Evolutionary conservation across 305 asterid species (phyloP), one percentile per base, ranked within the genome.

Genomic region (Striga hermonthica): DNA sequence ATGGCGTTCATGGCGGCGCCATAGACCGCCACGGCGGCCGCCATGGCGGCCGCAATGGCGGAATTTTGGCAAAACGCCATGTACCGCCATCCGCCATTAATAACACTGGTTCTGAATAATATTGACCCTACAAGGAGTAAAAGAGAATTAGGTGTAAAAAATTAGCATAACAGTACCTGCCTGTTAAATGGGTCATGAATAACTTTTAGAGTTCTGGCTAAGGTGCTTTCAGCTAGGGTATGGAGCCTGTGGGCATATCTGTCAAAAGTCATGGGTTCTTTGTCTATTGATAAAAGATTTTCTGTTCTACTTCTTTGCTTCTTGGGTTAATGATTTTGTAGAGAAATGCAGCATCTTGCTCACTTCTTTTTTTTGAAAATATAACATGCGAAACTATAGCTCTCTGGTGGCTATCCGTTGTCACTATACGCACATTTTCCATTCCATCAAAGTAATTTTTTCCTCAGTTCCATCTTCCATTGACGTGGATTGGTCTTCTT

Each of bases 401-500:
- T 22, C 64, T 54, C 50, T 44, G 57, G 68, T 70, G 45, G n/a
- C n/a, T n/a, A n/a, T n/a, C n/a, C n/a, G n/a, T n/a, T n/a, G n/a
- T n/a, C n/a, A n/a, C n/a, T n/a, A n/a, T n/a, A n/a, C n/a, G n/a
- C n/a, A n/a, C n/a, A n/a, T n/a, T n/a, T n/a, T n/a, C n/a, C n/a
- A n/a, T n/a, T n/a, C n/a, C n/a, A n/a, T n/a, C n/a, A n/a, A n/a
- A n/a, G n/a, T n/a, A n/a, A n/a, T n/a, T n/a, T n/a, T n/a, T n/a
- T n/a, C n/a, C n/a, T n/a, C n/a, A n/a, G n/a, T n/a, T n/a, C n/a
- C n/a, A n/a, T n/a, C n/a, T n/a, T n/a, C n/a, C n/a, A n/a, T 50
- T 55, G 56, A 66, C 38, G 62, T 64, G 62, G 74, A 28, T 47
- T 57, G 63, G 34, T 43, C 31, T 69, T 70, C 57, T 71, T 91